Base-by-base conservation (phyloP, 768 basidiomycete genomes). In the Leccinum disarticulatum region DNA sequence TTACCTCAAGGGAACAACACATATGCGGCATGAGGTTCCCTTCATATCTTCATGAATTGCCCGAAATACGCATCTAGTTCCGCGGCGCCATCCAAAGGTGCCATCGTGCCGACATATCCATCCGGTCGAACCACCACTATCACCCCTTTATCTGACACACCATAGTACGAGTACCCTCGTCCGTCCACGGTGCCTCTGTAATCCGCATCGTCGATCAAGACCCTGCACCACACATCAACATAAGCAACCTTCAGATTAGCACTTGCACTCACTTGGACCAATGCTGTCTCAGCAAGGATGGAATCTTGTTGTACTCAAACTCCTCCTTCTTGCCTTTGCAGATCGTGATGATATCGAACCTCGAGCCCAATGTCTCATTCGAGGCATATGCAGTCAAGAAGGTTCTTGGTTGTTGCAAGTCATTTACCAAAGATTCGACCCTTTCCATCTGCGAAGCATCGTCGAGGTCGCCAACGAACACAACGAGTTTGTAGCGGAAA, bases 91-190 rank as follows among this genome's bases (percentile, higher is more conserved):
- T 76, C 67, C 46, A 88, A 70, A 0, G 87, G 80, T 2, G 77
- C 77, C 33, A 89, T 74, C 64, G 76, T 77, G 3, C 83, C 85
- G 31, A 90, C 79, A 58, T 87, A 88, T 15, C 87, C 88, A 31
- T 73, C 73, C 9, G 71, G 72, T 27, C 73, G 71, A 33, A 74
- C 73, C 3, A 65, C 68, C 43, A 70, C 66, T 17, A 74, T 55
- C 6, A 62, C 69, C n/a, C 73, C 73, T 48, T 69, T 60, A 8
- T 66, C 56, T 1, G 57, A 56, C 9, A 77, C 66, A 0, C 87
- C 87, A 62, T 83, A 87, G 27, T 79, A 77, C 0, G 70, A 62
- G 67, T 89, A 88, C 4, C 83, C 86, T 36, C 77, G 76, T 3
- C 85, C 86, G 27, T 84, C 85, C 22, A 74, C 66, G 4, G 56